Base-by-base conservation (phyloP, 2,329 filamentous ascomycete genomes). In the Alternaria sp. region DNA sequence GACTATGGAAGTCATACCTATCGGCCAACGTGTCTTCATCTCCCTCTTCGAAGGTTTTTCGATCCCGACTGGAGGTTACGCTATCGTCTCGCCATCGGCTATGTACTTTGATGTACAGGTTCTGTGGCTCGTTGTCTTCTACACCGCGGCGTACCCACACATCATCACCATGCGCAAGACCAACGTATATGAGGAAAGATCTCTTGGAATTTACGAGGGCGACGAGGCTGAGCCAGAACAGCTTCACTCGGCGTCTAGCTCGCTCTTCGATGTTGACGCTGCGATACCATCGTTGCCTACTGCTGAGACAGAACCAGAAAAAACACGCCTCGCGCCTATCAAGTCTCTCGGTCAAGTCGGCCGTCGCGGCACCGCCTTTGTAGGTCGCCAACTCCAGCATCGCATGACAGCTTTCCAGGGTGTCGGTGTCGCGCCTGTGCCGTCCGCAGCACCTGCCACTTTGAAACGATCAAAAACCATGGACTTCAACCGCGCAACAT, bases 111-210 rank as follows among this genome's bases (percentile, higher is more conserved):
- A 67, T 20, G 67, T 70, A 25, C 67, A 68, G 28, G 67, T 70
- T n/a, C 46, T 68, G 10, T 69, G 65, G 65, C 57, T 69, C 9
- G 61, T 69, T 20, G 63, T 69, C 41, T 68, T 69, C 44, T 69
- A 69, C 48, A 69, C 65, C 16, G 65, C 67, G 14, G 67, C 65
- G 22, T 69, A 68, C 50, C 67, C 67, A 20, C 67, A 69, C 32
- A 69, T 69, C 54, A 69, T 69, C 38, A 68, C 67, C 18, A 69
- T 69, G 67, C 67, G 67, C 45, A 63, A 65, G 40, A 69, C 65
- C 14, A 69, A 69, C 48, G 67, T 69, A 14, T 69, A 69, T 43
- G 67, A 69, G 40, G 67, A 69, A 49, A 58, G 67, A 0, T 66
- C 67, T 18, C 40, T 69, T 14, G 67, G 67, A 0, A 69, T 69